A percentile compares a stretch with the other conserved stretches of the same genome.
Conservation (phyloP, 1,139 yeast species). For the Geotrichum europaeum region DNA sequence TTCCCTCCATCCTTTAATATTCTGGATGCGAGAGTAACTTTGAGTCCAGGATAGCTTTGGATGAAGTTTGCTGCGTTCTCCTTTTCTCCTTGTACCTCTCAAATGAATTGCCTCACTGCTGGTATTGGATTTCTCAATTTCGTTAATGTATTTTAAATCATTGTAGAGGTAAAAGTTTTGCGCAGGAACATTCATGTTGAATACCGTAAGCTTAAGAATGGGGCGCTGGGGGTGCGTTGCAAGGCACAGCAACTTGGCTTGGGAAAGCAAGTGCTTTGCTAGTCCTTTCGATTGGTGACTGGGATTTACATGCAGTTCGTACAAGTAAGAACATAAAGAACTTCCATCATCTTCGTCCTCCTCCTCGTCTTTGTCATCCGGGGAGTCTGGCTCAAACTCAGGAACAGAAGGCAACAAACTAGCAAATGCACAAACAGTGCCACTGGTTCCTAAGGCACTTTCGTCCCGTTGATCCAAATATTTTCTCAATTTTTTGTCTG, state of each 20-base stretch:
- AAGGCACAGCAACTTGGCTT: conserved; percentile 16
- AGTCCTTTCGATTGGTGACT: conserved; percentile 33
- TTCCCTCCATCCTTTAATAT: conserved; percentile 7
- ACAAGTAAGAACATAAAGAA: conserved; percentile 44
- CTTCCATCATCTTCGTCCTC: not conserved
- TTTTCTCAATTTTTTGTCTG: conserved; percentile 1
- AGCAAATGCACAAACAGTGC: conserved; percentile 40
- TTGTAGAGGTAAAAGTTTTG: conserved; percentile 24
- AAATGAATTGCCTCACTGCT: not conserved
- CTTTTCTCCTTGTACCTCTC: not conserved
- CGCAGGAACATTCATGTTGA: conserved; percentile 28
- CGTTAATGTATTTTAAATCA: conserved; percentile 21
- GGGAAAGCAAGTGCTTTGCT: conserved; percentile 39
- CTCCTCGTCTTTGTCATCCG: conserved; percentile 18
- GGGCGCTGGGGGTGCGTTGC: conserved; percentile 6
- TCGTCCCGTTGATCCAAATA: conserved; percentile 1
- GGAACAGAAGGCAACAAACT: conserved; percentile 39
- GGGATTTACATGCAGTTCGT: conserved; percentile 48
- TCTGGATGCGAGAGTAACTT: not conserved
- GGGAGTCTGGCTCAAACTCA: conserved; percentile 6
- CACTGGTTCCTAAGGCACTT: not conserved
- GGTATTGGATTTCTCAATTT: not conserved
- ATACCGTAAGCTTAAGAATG: conserved; percentile 27
- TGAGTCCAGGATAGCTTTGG: not conserved
- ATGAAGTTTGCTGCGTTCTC: conserved; percentile 1